Evolutionary conservation across 148 eudicot genomes (phyloP).

Genomic region (Arbutus unedo): DNA sequence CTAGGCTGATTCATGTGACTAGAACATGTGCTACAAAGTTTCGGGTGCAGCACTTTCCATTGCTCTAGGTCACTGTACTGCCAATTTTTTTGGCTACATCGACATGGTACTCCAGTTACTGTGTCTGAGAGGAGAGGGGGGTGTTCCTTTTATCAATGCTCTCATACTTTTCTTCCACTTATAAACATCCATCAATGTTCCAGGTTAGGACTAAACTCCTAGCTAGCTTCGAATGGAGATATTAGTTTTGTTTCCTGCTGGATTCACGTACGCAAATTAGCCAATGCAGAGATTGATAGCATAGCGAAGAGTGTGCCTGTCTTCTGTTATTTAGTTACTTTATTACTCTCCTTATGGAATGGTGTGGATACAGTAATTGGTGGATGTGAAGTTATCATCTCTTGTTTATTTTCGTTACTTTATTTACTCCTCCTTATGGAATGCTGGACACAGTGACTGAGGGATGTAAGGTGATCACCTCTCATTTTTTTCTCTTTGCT

Average conservation of each 20-base stretch:
- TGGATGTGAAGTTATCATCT: neutral
- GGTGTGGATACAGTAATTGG: conserved; percentile 1
- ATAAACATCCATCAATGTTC: neutral
- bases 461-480: neutral
- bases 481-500: neutral
- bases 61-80: neutral
- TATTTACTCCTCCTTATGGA: neutral
- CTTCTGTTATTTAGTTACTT: neutral
- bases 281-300: neutral
- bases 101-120: neutral
- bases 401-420: neutral
- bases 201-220: neutral
- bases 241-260: neutral
- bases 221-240: neutral
- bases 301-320: neutral
- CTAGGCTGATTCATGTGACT: neutral
- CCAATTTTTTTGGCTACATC: neutral
- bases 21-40: neutral
- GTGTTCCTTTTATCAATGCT: neutral
- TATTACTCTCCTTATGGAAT: neutral
- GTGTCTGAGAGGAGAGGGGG: no score
- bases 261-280: neutral
- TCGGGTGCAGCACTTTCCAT: neutral
- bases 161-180: neutral
- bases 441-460: neutral